These are phyloP conservation scores for Suillus paluster DNA, from an alignment of 768 basidiomycete genomes.

Conservation along the genomic window DNA sequence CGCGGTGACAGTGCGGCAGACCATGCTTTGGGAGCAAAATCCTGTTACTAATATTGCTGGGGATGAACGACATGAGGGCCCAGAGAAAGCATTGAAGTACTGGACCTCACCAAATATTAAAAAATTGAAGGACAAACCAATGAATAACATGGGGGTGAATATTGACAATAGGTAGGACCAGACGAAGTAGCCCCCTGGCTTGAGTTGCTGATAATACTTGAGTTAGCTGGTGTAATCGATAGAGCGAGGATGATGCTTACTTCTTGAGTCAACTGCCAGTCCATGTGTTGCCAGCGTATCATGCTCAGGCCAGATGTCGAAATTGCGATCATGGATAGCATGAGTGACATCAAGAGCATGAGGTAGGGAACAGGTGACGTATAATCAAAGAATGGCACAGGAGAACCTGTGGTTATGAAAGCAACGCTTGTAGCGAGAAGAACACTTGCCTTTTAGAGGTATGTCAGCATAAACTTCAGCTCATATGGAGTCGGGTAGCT, in stretches of 20 bases:
- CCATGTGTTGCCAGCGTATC: no score
- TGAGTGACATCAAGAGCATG: not conserved
- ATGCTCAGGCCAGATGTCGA: no score
- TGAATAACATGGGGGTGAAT: no score
- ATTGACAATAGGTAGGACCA: not conserved
- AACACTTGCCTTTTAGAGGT: not conserved
- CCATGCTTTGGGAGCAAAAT: not conserved
- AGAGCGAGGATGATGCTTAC: not conserved
- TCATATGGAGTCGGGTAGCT: not conserved
- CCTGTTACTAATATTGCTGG: not conserved
- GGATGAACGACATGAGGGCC: no score
- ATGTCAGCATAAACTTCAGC: not conserved
- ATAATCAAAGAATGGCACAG: not conserved
- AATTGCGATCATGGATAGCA: not conserved
- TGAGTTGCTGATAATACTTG: not conserved
- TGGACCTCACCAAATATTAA: no score
- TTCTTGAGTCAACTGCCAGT: not conserved
- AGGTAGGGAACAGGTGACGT: not conserved
- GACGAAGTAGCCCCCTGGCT: not conserved
- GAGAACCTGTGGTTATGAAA: not conserved
- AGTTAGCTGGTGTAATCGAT: not conserved
- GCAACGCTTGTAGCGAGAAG: not conserved
- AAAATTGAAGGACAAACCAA: no score
- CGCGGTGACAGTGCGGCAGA: not conserved
- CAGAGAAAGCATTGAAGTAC: no score